Base-by-base conservation (phyloP, 1,284 basidiomycete genomes). In the Ustilago crameri region DNA sequence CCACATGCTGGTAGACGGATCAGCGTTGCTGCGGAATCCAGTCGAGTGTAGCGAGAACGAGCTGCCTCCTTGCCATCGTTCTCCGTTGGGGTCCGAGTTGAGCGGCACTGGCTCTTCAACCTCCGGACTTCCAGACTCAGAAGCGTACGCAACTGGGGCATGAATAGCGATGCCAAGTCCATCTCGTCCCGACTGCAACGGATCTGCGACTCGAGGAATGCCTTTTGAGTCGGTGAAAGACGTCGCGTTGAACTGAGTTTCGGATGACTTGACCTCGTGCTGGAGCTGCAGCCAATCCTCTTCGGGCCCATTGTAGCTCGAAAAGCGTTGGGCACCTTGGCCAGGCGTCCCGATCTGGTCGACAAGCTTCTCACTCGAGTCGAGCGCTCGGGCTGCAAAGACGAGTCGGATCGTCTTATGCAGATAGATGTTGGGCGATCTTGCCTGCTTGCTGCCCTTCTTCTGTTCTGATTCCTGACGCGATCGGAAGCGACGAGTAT, bases 341-440 rank as follows among this genome's bases (percentile, higher is more conserved):
- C 68, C 71, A 0, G 76, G 78, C 41, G 75, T 76, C 50, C 78
- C 78, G 26, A 67, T 57, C 2, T 64, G 51, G 17, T 70, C 62
- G n/a, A 57, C 48, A 2, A 76, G 53, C 47, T 61, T 68, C 38
- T 80, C 78, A 18, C 50, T 42, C 32, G 55, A 64, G 57, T 80
- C 78, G 32, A 68, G 72, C 2, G 63, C 60, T 12, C 76, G 62
- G 43, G 78, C 74, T 7, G 64, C 68, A 54, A 80, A 80, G 35
- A 78, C 74, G 34, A 80, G 76, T 2, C 78, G 66, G 38, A 80
- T 73, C 32, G 58, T 48, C 51, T 74, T 71, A 69, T 80, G 74
- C 49, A 80, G 47, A 32, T 64, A 80, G 55, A 78, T 71, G 48
- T 58, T 60, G 22, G 70, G 53, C 12, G 61, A 54, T 20, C 42